These are phyloP conservation scores for Cicer pinnatifidum DNA, from an alignment of 306 rosid species.

Conservation along the genomic window DNA sequence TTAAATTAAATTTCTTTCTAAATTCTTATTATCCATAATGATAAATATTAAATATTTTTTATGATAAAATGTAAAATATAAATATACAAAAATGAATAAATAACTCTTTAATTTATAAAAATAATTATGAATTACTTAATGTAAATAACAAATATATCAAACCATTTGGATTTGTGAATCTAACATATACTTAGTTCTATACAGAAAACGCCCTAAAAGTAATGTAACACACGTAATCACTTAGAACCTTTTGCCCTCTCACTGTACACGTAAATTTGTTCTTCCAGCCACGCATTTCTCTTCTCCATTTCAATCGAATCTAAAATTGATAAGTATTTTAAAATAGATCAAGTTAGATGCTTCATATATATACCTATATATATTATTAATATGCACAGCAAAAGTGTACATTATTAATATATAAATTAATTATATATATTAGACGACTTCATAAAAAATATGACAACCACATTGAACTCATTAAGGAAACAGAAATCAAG, in stretches of 20 bases:
- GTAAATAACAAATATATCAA: too few relatives aligned
- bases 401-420: background rate
- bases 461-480: slow-evolving; percentile 34
- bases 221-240: background rate
- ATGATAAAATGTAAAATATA: too few relatives aligned
- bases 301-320: slow-evolving; percentile 23
- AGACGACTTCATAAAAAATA: background rate
- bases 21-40: too few relatives aligned
- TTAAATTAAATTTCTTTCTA: too few relatives aligned
- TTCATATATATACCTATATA: background rate
- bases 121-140: too few relatives aligned
- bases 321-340: slow-evolving; percentile 12
- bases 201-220: background rate
- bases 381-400: background rate
- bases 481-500: slow-evolving; percentile 35
- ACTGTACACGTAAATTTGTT: background rate
- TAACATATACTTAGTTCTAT: background rate
- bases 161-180: too few relatives aligned
- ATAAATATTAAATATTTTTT: too few relatives aligned
- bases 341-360: slow-evolving; percentile 34
- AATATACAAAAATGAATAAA: too few relatives aligned
- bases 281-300: background rate
- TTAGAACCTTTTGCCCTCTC: slow-evolving; percentile 13
- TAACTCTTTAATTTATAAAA: too few relatives aligned
- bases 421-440: background rate